Conservation (phyloP, 2,329 filamentous ascomycete genomes). For the Rhinocladiella mackenziei region DNA sequence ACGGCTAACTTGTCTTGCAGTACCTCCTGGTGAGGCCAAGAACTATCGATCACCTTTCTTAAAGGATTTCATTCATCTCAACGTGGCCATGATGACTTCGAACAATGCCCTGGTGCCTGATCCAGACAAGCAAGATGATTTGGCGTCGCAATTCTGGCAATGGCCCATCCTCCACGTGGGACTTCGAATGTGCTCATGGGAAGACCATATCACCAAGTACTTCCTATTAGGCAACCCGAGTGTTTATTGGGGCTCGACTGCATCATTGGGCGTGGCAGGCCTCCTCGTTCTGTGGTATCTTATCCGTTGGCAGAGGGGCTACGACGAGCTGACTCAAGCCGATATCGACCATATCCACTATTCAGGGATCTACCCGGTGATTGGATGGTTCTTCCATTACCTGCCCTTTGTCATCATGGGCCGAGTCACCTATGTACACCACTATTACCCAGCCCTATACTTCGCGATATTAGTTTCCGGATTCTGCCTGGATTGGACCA, state of each 20-base stretch:
- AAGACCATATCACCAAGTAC: constrained; percentile 92
- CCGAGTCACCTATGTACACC: constrained; percentile 97
- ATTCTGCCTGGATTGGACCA: constrained; percentile 82
- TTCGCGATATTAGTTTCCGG: constrained; percentile 89
- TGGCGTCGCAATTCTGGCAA: constrained; percentile 96
- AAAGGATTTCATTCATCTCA: constrained; percentile 95
- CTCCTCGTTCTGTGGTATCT: constrained; percentile 77
- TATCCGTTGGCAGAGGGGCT: constrained; percentile 93
- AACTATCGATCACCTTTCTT: constrained; percentile 96
- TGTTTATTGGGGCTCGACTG: constrained; percentile 92
- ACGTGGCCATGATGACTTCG: constrained; percentile 99
- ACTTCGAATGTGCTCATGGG: constrained; percentile 98
- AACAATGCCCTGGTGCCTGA: constrained; percentile 98
- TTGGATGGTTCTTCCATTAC: constrained; percentile 96
- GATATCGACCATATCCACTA: constrained; percentile 96
- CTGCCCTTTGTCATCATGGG: constrained; percentile 96
- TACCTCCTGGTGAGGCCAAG: constrained; percentile 81
- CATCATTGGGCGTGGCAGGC: constrained; percentile 68
- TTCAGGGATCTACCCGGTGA: constrained; percentile 80
- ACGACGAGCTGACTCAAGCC: constrained; percentile 68
- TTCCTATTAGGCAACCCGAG: constrained; percentile 96
- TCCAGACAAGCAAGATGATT: constrained; percentile 96
- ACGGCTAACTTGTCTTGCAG: constrained; percentile 46
- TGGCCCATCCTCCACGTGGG: constrained; percentile 96
- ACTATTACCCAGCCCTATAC: constrained; percentile 98